phyloP scores from a whole-genome alignment of 257 asterid genomes.

The Solanum pimpinellifolium region DNA sequence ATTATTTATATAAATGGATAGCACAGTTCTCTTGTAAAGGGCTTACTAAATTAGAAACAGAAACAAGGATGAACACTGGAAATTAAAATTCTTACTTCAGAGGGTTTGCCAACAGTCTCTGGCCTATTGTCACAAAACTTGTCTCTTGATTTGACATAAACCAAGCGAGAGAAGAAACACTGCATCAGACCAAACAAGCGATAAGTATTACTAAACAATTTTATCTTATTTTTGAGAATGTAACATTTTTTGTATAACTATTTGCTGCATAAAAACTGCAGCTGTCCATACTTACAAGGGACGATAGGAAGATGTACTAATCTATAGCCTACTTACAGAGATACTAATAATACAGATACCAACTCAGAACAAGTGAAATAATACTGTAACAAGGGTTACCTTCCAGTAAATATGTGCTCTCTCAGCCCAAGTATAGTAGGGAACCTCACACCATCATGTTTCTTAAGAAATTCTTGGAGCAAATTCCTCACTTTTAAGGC shows the following conservation, averaged over 20 bases:
- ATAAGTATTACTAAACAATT: neutral
- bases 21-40: neutral
- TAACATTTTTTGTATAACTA: neutral
- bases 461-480: slow-evolving; percentile 84
- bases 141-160: slow-evolving; percentile 99
- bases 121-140: slow-evolving; percentile 96
- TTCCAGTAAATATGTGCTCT: slow-evolving; percentile 98
- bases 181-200: slow-evolving; percentile 30
- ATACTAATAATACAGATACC: neutral
- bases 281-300: neutral
- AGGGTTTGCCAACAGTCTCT: slow-evolving; percentile 90
- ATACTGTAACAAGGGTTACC: slow-evolving; percentile 31
- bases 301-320: neutral
- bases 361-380: neutral
- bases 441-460: slow-evolving; percentile 75
- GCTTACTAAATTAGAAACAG: neutral
- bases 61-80: neutral
- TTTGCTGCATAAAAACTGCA: neutral
- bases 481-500: slow-evolving; percentile 96
- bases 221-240: neutral
- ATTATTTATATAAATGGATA: neutral
- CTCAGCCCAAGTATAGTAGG: slow-evolving; percentile 95
- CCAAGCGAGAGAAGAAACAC: slow-evolving; percentile 99
- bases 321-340: neutral
- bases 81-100: slow-evolving; percentile 55